phyloP scores from a whole-genome alignment of 2,329 filamentous ascomycete genomes.

The Fonsecaea pedrosoi region DNA sequence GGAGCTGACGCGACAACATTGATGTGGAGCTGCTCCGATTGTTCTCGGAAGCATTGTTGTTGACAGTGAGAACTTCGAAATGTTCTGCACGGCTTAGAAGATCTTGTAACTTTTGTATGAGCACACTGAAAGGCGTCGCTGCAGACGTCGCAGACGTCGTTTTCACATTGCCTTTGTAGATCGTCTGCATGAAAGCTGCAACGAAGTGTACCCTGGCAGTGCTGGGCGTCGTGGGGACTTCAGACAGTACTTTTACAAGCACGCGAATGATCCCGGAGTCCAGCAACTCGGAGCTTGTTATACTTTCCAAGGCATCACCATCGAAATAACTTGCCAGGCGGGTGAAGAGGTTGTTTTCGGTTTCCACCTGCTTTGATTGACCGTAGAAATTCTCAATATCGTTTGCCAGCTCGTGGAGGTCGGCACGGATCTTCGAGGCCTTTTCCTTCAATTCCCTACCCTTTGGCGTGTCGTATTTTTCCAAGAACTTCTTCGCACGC shows the following conservation, averaged over 20 bases:
- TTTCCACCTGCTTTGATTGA: constrained; percentile 40
- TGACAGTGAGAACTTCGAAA: constrained; percentile 95
- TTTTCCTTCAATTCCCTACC: constrained; percentile 78
- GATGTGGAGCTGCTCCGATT: constrained; percentile 90
- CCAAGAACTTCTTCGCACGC: constrained; percentile 82
- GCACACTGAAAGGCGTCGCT: constrained; percentile 83
- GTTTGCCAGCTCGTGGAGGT: constrained; percentile 72
- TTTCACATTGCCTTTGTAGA: constrained; percentile 66
- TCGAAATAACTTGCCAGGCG: constrained; percentile 84
- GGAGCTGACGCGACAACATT: constrained; percentile 95
- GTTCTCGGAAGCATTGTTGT: constrained; percentile 88
- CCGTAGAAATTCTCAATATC: constrained; percentile 75
- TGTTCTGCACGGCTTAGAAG: constrained; percentile 95
- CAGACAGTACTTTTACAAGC: constrained; percentile 75
- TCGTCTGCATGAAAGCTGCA: constrained; percentile 86
- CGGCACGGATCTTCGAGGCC: constrained; percentile 75
- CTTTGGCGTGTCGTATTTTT: constrained; percentile 78
- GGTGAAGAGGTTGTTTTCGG: constrained; percentile 73
- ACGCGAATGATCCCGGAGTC: constrained; percentile 88
- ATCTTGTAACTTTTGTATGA: constrained; percentile 94
- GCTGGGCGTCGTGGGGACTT: constrained; percentile 21
- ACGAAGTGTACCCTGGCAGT: constrained; percentile 82
- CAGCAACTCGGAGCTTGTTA: constrained; percentile 92
- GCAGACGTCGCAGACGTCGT: constrained; percentile 69
- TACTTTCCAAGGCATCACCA: constrained; percentile 84